These are phyloP conservation scores for Melocanna baccifera DNA, from an alignment of 176 grass and related monocot genomes.

Conservation along the genomic window DNA sequence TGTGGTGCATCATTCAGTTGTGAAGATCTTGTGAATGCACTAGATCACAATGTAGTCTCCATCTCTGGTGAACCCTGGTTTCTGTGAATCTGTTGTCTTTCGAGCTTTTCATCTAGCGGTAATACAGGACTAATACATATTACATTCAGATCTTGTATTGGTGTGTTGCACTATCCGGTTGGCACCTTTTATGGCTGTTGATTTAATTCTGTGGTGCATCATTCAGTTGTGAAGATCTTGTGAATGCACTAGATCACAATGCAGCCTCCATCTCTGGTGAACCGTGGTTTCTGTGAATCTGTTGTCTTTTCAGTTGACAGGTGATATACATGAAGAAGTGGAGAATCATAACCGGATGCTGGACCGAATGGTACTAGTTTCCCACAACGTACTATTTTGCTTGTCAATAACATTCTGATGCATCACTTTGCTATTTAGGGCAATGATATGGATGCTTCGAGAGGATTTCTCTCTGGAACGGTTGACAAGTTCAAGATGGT, in stretches of 20 bases:
- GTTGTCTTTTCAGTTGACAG: constrained; percentile 62
- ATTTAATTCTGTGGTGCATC: not conserved
- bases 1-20: not conserved
- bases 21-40: not conserved
- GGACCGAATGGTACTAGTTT: constrained; percentile 66
- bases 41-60: not conserved
- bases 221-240: not conserved
- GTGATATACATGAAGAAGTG: constrained; percentile 90
- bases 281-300: constrained; percentile 20
- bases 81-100: not conserved
- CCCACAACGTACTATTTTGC: not conserved
- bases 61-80: not conserved
- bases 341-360: constrained; percentile 78
- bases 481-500: constrained; percentile 89
- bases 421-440: constrained; percentile 52
- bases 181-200: not conserved
- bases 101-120: not conserved
- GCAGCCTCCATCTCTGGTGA: not conserved
- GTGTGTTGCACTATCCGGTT: not conserved
- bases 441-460: constrained; percentile 84
- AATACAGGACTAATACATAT: not conserved
- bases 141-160: not conserved
- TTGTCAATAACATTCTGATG: not conserved
- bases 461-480: constrained; percentile 81
- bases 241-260: not conserved